phyloP scores from a whole-genome alignment of 768 basidiomycete species.

The Krasilnikovozyma curviuscula region DNA sequence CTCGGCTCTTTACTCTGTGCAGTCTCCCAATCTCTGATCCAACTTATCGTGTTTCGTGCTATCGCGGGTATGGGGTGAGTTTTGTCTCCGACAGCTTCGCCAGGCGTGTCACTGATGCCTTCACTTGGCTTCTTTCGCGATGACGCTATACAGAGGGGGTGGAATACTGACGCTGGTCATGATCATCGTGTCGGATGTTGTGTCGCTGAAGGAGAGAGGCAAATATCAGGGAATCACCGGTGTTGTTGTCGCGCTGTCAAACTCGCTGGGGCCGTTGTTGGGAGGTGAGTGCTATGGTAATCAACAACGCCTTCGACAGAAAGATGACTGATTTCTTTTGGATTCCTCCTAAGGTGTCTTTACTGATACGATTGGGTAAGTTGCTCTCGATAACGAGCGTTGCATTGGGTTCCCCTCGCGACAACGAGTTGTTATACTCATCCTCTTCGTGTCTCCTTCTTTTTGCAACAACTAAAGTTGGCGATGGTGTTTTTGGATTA shows the following conservation, averaged over 20 bases:
- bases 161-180: constrained; percentile 43
- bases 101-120: constrained; percentile 18
- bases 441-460: too few relatives aligned
- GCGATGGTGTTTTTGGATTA: too few relatives aligned
- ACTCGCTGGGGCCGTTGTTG: constrained; percentile 46
- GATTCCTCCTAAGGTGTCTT: constrained; percentile 29
- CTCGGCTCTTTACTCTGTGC: constrained; percentile 48
- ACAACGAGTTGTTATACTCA: too few relatives aligned
- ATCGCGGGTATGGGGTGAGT: constrained; percentile 37
- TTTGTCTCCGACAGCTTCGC: neutral
- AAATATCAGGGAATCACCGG: constrained; percentile 62
- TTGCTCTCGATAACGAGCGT: neutral
- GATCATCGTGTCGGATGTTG: constrained; percentile 38
- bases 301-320: too few relatives aligned
- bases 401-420: too few relatives aligned
- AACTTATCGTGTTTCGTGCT: constrained; percentile 50
- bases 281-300: too few relatives aligned
- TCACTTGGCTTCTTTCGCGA: constrained; percentile 42
- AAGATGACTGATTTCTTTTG: neutral
- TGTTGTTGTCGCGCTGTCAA: constrained; percentile 41
- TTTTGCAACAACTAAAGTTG: too few relatives aligned
- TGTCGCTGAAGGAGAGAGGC: constrained; percentile 45
- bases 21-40: constrained; percentile 42
- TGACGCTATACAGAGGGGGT: constrained; percentile 53
- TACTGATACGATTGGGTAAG: constrained; percentile 36